Evolutionary conservation across 2,329 filamentous ascomycete genomes (phyloP).

Genomic region (Neonectria punicea): DNA sequence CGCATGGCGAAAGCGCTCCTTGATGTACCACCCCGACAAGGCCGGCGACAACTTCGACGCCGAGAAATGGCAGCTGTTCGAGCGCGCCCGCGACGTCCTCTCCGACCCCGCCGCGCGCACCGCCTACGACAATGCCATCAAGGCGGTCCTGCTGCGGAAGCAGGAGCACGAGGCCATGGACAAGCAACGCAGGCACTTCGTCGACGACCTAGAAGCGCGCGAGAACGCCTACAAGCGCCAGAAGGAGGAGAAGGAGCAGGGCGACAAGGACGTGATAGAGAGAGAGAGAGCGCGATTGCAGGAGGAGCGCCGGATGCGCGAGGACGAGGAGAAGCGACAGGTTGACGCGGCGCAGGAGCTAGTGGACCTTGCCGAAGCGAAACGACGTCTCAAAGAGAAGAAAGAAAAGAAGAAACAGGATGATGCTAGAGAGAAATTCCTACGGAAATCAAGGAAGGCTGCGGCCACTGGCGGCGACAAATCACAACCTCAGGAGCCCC

Average conservation of each 20-base stretch:
- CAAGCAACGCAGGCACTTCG: conserved; percentile 77
- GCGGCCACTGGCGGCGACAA: conserved; percentile 41
- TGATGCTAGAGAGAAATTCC: conserved; percentile 42
- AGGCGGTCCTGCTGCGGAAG: conserved; percentile 75
- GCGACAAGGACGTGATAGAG: conserved; percentile 48
- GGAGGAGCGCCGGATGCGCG: conserved; percentile 51
- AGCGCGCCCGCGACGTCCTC: conserved; percentile 87
- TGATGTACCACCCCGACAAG: conserved; percentile 97
- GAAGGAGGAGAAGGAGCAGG: conserved; percentile 59
- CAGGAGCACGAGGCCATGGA: conserved; percentile 79
- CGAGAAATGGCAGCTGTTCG: conserved; percentile 85
- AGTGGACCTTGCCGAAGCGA: conserved; percentile 52
- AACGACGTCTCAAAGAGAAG: conserved; percentile 51
- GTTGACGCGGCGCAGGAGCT: conserved; percentile 52
- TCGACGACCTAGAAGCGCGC: conserved; percentile 84
- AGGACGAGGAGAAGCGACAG: conserved; percentile 50
- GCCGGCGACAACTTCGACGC: conserved; percentile 79
- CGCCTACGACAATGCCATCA: conserved; percentile 81
- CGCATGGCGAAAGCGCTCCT: conserved; percentile 84
- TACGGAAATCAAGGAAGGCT: conserved; percentile 50
- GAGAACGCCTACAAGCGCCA: conserved; percentile 74
- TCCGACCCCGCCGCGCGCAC: conserved; percentile 75
- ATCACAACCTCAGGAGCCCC: conserved; percentile 39
- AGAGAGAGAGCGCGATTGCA: conserved; percentile 51
- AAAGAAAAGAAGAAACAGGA: conserved; percentile 53